Evolutionary conservation across 2,329 filamentous ascomycete species (phyloP).

Genomic region (Ophiostoma triangulosporum): DNA sequence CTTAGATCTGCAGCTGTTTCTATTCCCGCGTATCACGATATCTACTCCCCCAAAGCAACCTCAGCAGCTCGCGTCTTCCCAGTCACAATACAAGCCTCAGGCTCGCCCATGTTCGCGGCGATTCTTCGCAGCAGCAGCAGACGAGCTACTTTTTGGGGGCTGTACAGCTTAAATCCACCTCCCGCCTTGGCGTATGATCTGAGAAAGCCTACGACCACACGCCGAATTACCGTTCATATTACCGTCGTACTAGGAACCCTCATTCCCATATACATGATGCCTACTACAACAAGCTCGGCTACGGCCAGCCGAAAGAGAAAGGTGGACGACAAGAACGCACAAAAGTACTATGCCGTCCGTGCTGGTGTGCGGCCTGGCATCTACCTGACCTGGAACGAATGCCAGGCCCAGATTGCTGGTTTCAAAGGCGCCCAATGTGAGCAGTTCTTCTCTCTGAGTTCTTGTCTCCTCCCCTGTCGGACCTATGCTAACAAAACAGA

Average conservation of each 20-base stretch:
- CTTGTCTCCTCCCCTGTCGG: not conserved
- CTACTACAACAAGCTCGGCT: not conserved
- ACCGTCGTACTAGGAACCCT: too few species aligned
- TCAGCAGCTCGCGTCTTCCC: not conserved
- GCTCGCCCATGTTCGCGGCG: not conserved
- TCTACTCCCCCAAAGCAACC: not conserved
- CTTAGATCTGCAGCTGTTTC: not conserved
- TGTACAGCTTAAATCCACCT: not conserved
- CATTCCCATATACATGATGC: not conserved
- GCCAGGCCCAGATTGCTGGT: conserved; percentile 45
- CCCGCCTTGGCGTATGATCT: not conserved
- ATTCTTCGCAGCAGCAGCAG: not conserved
- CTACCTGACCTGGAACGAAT: conserved; percentile 49
- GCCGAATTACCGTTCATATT: not conserved
- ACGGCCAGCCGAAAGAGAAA: conserved; percentile 32
- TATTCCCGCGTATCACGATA: too few species aligned
- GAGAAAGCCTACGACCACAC: not conserved
- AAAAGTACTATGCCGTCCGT: conserved; percentile 52
- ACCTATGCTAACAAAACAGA: conserved; percentile 32
- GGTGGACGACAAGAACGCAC: conserved; percentile 26
- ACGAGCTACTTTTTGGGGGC: not conserved
- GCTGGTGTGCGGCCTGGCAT: conserved; percentile 44
- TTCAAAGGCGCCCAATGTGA: conserved; percentile 54
- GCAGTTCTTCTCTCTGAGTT: conserved; percentile 18
- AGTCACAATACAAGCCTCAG: not conserved